These are phyloP conservation scores for Lablab purpureus DNA, from an alignment of 306 rosid genomes.

Conservation along the genomic window DNA sequence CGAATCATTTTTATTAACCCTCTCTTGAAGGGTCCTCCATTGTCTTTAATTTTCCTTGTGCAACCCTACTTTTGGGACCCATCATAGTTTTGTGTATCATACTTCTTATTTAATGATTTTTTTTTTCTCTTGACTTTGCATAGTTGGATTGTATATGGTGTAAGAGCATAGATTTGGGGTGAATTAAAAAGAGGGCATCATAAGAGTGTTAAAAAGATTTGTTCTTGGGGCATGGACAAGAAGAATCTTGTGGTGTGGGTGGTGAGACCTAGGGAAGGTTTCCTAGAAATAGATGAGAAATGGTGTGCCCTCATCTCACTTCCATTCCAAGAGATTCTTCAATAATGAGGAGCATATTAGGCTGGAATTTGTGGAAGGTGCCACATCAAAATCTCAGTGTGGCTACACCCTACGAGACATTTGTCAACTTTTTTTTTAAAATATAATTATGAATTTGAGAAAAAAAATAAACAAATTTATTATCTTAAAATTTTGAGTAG, in stretches of 20 bases:
- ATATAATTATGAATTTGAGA: no score
- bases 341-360: slow-evolving; percentile 4
- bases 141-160: slow-evolving; percentile 6
- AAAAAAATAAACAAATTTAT: no score
- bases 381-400: slow-evolving; percentile 35
- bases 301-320: neutral
- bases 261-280: slow-evolving; percentile 16
- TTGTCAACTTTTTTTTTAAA: no score
- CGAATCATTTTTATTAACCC: no score
- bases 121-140: no score
- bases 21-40: slow-evolving; percentile 18
- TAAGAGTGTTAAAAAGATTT: no score
- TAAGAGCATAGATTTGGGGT: slow-evolving; percentile 17
- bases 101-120: no score
- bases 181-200: slow-evolving; percentile 22
- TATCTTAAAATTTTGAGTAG: no score
- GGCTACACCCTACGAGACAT: slow-evolving; percentile 37
- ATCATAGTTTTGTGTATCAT: no score
- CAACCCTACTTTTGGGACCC: slow-evolving; percentile 33
- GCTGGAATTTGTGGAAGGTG: slow-evolving; percentile 33
- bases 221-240: neutral
- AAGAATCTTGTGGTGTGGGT: slow-evolving; percentile 33
- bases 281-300: slow-evolving; percentile 18
- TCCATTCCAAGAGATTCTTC: slow-evolving; percentile 18
- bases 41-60: slow-evolving; percentile 30